These are phyloP conservation scores for Diospyros lotus DNA, from an alignment of 148 eudicot species.

Conservation along the genomic window DNA sequence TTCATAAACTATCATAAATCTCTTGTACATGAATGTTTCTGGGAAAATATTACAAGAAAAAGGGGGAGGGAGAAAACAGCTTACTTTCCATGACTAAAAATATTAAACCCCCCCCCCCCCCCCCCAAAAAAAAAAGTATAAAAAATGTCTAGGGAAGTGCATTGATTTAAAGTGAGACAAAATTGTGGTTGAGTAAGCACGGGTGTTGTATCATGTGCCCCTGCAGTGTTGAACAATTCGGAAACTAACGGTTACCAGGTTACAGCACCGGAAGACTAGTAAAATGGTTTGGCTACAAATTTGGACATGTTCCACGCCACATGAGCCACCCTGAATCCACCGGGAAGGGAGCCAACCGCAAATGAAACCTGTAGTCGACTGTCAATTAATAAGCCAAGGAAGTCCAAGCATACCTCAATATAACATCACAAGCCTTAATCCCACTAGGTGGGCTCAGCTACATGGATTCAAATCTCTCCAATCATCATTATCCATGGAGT, in stretches of 20 bases:
- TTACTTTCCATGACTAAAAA: not conserved
- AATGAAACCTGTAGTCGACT: not conserved
- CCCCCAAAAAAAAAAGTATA: not conserved
- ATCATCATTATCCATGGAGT: too few species aligned
- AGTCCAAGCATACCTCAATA: not conserved
- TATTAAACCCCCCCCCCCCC: too few species aligned
- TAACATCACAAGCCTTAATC: too few species aligned
- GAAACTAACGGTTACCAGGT: not conserved
- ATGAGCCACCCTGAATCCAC: not conserved
- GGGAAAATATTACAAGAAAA: not conserved
- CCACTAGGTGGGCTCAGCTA: too few species aligned
- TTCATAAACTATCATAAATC: not conserved
- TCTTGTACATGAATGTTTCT: slow-evolving; percentile 6
- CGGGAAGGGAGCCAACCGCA: not conserved
- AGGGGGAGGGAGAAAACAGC: not conserved
- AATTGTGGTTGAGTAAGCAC: slow-evolving; percentile 1
- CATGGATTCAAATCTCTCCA: too few species aligned
- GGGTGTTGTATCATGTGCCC: not conserved
- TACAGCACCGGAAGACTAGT: slow-evolving; percentile 2
- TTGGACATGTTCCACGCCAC: not conserved
- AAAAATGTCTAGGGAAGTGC: not conserved
- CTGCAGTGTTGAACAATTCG: not conserved
- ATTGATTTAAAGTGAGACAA: slow-evolving; percentile 10
- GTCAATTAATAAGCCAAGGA: slow-evolving; percentile 4
- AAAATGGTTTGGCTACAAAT: not conserved